A percentile compares a stretch with the other conserved stretches of the same genome.
phyloP scores from a whole-genome alignment of 1,284 basidiomycete genomes.

The Garcileccinum viscosum region DNA sequence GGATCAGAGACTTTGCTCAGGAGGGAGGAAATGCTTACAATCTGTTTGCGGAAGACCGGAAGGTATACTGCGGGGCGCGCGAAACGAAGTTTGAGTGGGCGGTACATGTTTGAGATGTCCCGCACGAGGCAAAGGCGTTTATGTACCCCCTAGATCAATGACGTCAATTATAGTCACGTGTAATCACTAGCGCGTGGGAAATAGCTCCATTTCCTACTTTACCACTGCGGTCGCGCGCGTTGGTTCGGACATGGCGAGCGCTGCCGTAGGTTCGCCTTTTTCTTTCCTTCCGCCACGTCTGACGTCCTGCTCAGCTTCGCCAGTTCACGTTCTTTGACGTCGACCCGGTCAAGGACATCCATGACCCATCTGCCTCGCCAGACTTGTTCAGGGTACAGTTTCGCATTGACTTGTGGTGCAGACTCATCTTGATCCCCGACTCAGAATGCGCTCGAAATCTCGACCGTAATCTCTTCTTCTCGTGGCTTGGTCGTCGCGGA shows the following conservation, averaged over 20 bases:
- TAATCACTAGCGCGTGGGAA: neutral
- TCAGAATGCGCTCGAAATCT: slow-evolving; percentile 75
- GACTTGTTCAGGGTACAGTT: slow-evolving; percentile 74
- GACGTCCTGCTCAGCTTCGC: slow-evolving; percentile 62
- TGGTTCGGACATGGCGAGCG: neutral
- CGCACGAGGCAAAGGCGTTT: neutral
- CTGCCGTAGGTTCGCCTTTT: neutral
- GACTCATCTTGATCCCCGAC: slow-evolving; percentile 8
- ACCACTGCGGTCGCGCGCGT: neutral
- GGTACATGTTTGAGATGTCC: slow-evolving; percentile 23
- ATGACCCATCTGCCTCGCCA: slow-evolving; percentile 77
- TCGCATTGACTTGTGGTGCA: neutral
- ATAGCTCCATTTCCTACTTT: neutral
- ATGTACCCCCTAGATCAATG: neutral
- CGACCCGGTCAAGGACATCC: slow-evolving; percentile 77
- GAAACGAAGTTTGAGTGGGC: slow-evolving; percentile 16
- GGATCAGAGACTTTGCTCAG: slow-evolving; percentile 7
- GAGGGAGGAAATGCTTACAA: slow-evolving; percentile 19
- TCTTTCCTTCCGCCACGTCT: slow-evolving; percentile 2
- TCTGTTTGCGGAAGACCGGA: slow-evolving; percentile 2
- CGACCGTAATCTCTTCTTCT: slow-evolving; percentile 65
- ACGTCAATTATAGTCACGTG: slow-evolving; percentile 5
- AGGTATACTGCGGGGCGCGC: slow-evolving; percentile 25
- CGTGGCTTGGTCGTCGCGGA: slow-evolving; percentile 78
- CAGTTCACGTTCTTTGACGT: slow-evolving; percentile 86